These are phyloP conservation scores for Auricularia cornea DNA, from an alignment of 768 basidiomycete genomes.

Conservation along the genomic window DNA sequence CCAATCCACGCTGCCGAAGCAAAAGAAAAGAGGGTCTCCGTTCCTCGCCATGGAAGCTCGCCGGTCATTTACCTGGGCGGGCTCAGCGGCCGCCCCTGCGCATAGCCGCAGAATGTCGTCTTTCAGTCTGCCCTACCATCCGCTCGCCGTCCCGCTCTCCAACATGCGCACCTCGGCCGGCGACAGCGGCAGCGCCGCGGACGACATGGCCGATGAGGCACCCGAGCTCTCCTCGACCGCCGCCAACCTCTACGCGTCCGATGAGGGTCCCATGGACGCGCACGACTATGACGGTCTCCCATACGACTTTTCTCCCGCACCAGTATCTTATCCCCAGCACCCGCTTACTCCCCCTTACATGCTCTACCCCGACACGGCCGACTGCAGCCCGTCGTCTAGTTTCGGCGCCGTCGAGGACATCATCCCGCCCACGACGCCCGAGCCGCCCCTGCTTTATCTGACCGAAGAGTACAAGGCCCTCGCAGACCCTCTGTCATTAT, in stretches of 20 bases:
- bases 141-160: not conserved
- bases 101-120: not conserved
- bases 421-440: not conserved
- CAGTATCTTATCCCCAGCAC: not conserved
- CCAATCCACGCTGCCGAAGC: not conserved
- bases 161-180: not conserved
- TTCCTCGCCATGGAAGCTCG: not conserved
- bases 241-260: not conserved
- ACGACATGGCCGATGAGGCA: not conserved
- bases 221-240: not conserved
- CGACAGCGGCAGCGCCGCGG: not conserved
- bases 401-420: not conserved
- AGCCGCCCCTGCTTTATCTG: not conserved
- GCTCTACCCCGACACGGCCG: not conserved
- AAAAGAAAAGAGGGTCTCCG: not conserved
- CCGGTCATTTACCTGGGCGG: not conserved
- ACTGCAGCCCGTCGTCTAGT: not conserved
- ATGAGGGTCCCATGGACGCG: not conserved
- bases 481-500: constrained; percentile 68
- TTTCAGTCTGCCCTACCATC: not conserved
- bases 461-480: constrained; percentile 51
- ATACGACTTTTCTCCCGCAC: not conserved
- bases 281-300: not conserved
- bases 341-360: not conserved
- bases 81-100: not conserved